phyloP scores from a whole-genome alignment of 208 protist species.

The Phytomonas francai region DNA sequence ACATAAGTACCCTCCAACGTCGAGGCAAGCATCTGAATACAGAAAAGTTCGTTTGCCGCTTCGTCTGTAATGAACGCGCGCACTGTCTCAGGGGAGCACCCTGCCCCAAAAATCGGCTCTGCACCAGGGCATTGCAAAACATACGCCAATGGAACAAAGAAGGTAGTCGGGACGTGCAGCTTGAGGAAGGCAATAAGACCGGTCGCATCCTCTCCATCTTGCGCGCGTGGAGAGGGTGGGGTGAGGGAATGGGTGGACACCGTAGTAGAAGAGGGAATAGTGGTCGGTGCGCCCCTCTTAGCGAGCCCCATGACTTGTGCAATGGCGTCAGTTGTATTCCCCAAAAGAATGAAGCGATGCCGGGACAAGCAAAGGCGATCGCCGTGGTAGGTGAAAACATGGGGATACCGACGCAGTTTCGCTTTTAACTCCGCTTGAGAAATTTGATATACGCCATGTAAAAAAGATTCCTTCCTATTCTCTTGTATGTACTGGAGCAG shows the following conservation, averaged over 20 bases:
- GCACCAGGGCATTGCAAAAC: not conserved
- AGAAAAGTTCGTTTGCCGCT: conserved; percentile 10
- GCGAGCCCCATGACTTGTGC: not conserved
- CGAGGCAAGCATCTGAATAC: conserved; percentile 19
- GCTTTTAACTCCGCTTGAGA: not conserved
- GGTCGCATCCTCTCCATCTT: not conserved
- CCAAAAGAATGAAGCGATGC: conserved; percentile 1
- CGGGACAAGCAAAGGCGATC: not conserved
- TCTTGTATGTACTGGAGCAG: not conserved
- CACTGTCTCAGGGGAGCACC: not conserved
- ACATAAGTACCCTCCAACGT: conserved; percentile 18
- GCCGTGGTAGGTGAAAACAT: not conserved
- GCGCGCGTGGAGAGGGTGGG: not conserved
- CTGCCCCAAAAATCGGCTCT: not conserved
- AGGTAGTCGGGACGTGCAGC: conserved; percentile 12
- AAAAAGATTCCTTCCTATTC: not conserved
- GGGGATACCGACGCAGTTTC: not conserved
- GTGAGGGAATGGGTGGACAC: not conserved
- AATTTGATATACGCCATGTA: not conserved
- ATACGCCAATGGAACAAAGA: conserved; percentile 14
- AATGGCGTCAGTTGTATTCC: not conserved
- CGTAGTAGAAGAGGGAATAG: not conserved
- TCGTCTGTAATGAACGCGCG: not conserved
- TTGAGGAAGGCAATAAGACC: not conserved
- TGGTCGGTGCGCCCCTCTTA: not conserved